Evolutionary conservation across 306 rosid genomes (phyloP).

Genomic region (Quercus cerris): DNA sequence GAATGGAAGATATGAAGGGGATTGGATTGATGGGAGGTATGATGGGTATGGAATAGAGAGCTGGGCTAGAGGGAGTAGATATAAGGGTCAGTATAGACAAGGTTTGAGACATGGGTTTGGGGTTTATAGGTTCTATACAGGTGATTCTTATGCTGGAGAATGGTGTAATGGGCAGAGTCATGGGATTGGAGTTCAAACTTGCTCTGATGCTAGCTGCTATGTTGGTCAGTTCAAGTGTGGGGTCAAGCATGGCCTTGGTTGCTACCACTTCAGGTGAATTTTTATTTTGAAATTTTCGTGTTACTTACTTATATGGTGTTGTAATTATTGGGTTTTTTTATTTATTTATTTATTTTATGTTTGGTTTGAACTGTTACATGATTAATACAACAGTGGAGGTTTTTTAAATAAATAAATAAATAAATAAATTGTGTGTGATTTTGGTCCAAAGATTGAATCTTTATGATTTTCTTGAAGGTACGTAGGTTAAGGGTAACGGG

Average conservation of each 20-base stretch:
- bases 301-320: neutral
- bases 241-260: conserved; percentile 89
- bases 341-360: neutral
- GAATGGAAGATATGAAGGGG: conserved; percentile 89
- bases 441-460: neutral
- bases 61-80: conserved; percentile 91
- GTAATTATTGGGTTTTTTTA: neutral
- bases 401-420: neutral
- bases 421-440: neutral
- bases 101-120: conserved; percentile 89
- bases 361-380: neutral
- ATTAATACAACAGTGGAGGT: conserved; percentile 20
- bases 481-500: neutral
- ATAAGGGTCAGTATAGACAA: conserved; percentile 79
- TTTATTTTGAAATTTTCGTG: neutral
- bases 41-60: conserved; percentile 94
- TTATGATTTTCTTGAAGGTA: neutral
- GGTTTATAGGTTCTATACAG: conserved; percentile 76
- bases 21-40: conserved; percentile 89
- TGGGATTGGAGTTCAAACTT: conserved; percentile 87
- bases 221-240: conserved; percentile 84
- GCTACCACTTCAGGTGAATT: conserved; percentile 89
- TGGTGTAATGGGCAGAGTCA: conserved; percentile 98
- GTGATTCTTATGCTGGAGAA: conserved; percentile 88
- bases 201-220: conserved; percentile 88